phyloP scores from a whole-genome alignment of 441 rosid species.

The Pelargonium myrrhifolium region DNA sequence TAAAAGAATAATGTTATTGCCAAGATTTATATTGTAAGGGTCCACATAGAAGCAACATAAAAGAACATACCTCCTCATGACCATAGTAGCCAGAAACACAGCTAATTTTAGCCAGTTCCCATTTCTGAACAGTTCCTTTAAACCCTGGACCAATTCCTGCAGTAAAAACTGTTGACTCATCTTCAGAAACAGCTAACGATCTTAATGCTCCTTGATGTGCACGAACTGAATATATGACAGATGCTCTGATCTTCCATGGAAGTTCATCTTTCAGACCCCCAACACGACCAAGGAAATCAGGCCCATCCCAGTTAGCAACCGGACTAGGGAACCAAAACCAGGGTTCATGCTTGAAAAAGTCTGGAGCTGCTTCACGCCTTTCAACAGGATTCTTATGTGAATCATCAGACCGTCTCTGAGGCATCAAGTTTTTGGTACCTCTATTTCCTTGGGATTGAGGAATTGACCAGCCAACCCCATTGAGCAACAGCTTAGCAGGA shows the following conservation, averaged over 20 bases:
- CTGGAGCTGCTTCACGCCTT: constrained; percentile 35
- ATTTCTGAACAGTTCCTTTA: constrained; percentile 85
- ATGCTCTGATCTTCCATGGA: constrained; percentile 83
- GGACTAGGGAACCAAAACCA: constrained; percentile 97
- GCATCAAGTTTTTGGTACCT: constrained; percentile 50
- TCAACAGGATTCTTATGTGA: constrained; percentile 29
- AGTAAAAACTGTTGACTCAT: constrained; percentile 76
- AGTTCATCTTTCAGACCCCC: constrained; percentile 69
- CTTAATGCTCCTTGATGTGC: constrained; percentile 86
- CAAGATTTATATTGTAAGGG: neutral
- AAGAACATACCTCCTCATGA: constrained; percentile 83
- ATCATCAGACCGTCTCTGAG: constrained; percentile 38
- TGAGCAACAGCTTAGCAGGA: constrained; percentile 71
- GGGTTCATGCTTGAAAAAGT: constrained; percentile 51
- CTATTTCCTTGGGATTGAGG: constrained; percentile 65
- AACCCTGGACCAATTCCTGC: constrained; percentile 89
- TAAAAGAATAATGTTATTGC: neutral
- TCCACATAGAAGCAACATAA: neutral
- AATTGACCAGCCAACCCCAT: constrained; percentile 77
- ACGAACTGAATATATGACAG: constrained; percentile 62
- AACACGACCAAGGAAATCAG: constrained; percentile 65
- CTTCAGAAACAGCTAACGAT: constrained; percentile 71
- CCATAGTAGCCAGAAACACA: constrained; percentile 77
- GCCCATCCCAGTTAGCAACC: constrained; percentile 78
- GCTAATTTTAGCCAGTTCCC: constrained; percentile 81